Percentiles rank a stretch among this genome's conserved stretches.
These are phyloP conservation scores for Umbelopsis sp. DNA, from an alignment of 371 early-diverging fungal genomes.

Conservation along the genomic window DNA sequence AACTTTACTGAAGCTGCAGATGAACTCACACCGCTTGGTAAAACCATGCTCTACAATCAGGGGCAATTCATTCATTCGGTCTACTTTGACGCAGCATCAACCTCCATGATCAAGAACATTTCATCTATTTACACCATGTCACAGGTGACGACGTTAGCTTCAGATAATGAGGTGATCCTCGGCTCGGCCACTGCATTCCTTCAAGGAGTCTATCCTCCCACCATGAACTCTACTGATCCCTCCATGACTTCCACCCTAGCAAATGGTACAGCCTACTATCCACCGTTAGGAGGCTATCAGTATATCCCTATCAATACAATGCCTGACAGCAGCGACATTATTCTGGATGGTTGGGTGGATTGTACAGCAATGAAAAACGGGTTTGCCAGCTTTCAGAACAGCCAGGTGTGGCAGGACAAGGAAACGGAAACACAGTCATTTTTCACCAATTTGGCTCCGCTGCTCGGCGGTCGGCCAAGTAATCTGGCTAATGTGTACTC, in stretches of 20 bases:
- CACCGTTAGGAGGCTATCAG: constrained; percentile 15
- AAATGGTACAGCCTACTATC: constrained; percentile 5
- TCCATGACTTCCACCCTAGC: constrained; percentile 10
- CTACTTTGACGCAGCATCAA: neutral
- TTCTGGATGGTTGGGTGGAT: constrained; percentile 17
- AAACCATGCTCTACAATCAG: constrained; percentile 17
- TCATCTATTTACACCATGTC: constrained; percentile 13
- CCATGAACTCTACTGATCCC: constrained; percentile 9
- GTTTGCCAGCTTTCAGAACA: neutral
- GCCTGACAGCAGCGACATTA: constrained; percentile 9
- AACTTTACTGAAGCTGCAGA: constrained; percentile 20
- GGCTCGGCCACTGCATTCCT: constrained; percentile 13
- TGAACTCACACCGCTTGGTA: constrained; percentile 14
- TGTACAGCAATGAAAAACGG: constrained; percentile 12
- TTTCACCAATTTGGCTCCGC: neutral
- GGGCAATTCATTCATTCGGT: constrained; percentile 18
- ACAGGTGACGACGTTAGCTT: neutral
- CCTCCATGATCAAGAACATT: constrained; percentile 1
- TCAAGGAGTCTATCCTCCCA: constrained; percentile 12
- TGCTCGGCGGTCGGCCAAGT: constrained; percentile 11
- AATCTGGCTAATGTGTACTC: constrained; percentile 1
- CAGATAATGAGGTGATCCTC: constrained; percentile 14
- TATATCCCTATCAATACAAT: neutral
- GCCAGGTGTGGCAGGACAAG: neutral
- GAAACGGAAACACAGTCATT: neutral